phyloP scores from a whole-genome alignment of 208 protist genomes.

The Trichomonas gallinae region DNA sequence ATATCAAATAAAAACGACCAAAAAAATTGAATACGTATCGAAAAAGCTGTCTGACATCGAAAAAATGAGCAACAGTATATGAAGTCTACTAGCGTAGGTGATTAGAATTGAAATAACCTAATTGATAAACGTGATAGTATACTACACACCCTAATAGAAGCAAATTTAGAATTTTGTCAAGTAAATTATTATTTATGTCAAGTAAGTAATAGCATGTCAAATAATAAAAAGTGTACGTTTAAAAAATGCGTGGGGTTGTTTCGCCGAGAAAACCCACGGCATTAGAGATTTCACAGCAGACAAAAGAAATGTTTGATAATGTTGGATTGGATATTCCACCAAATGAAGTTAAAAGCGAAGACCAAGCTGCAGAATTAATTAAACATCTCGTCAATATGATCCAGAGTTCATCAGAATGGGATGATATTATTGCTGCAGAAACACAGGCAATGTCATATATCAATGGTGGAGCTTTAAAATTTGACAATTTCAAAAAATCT shows the following conservation, averaged over 20 bases:
- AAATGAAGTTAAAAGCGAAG: not conserved
- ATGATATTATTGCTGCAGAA: not conserved
- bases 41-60: too few relatives aligned
- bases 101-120: too few relatives aligned
- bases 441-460: not conserved
- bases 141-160: too few relatives aligned
- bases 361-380: not conserved
- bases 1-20: too few relatives aligned
- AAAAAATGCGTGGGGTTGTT: not conserved
- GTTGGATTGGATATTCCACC: not conserved
- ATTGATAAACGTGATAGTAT: too few relatives aligned
- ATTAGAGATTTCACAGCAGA: not conserved
- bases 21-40: too few relatives aligned
- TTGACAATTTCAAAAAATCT: not conserved
- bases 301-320: not conserved
- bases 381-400: not conserved
- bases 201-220: too few relatives aligned
- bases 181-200: too few relatives aligned
- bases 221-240: not conserved
- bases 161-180: too few relatives aligned
- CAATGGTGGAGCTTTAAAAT: constrained; percentile 1
- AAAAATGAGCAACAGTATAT: too few relatives aligned
- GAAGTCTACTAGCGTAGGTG: too few relatives aligned
- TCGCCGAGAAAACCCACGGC: not conserved
- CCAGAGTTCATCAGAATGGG: not conserved